Base-by-base conservation (phyloP, 306 rosid species). In the Cicer yamashitae region DNA sequence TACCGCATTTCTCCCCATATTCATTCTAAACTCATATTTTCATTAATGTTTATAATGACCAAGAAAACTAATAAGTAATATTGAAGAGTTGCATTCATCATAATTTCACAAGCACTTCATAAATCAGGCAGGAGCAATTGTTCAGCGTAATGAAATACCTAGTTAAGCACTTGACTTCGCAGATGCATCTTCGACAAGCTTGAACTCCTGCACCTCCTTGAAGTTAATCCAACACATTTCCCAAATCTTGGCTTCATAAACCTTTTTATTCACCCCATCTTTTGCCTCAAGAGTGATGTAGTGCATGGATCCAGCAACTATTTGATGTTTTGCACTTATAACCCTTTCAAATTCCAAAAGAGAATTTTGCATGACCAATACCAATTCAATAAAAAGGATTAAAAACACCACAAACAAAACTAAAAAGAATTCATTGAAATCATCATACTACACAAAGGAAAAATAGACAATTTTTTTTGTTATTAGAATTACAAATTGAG, bases 151-250 rank as follows among this genome's bases (percentile, higher is more conserved):
- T 54, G 12, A 43, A 81, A 53, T 76, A 76, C 83, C 83, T 50
- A 9, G 78, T 38, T 80, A 52, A 61, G 78, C 48, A 25, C 74
- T 67, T 15, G 72, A 52, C 41, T 30, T 70, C 3, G 83, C 22
- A 65, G 86, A 17, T 8, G 51, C 78, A 84, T 80, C 85, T 38
- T 58, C 77, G 2, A 78, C 56, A 25, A 66, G 82, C 71, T 85
- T 85, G 75, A 85, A 88, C 41, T 88, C 91, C 75, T 83, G 84
- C 66, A 88, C 47, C 73, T 85, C 87, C 84, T 85, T 85, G 70
- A 73, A 83, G 80, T 85, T 82, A 83, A 75, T 0, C 91, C 91
- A 88, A 38, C 85, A 68, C 86, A 79, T 81, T 57, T 71, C 91
- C 84, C 86, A 81, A 34, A 88, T 64, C 85, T 83, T 83, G 41